These are phyloP conservation scores for Carallia pectinifolia DNA, from an alignment of 345 rosid genomes.

Conservation along the genomic window DNA sequence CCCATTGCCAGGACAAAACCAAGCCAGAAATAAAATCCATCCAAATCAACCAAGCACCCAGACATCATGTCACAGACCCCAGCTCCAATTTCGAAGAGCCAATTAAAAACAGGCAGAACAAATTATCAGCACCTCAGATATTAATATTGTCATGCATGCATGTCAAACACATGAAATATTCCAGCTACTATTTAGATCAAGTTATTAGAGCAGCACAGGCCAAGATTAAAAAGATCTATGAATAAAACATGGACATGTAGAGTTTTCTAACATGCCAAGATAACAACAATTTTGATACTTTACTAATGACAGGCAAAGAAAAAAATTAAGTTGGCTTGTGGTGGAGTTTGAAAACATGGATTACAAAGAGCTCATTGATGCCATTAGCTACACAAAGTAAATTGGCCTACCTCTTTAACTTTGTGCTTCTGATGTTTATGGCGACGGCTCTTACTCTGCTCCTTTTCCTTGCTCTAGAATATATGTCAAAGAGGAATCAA, in stretches of 20 bases:
- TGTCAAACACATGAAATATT: conserved; percentile 7
- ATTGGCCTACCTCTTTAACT: conserved; percentile 65
- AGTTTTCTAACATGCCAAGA: neutral
- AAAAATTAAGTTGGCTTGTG: neutral
- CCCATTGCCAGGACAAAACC: conserved; percentile 70
- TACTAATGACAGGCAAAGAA: neutral
- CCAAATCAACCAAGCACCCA: conserved; percentile 58
- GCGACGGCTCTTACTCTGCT: conserved; percentile 59
- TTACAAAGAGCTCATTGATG: neutral
- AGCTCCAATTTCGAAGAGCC: conserved; percentile 99
- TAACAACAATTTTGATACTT: neutral
- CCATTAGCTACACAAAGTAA: conserved; percentile 6
- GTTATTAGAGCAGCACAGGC: too few species aligned
- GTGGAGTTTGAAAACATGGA: too few species aligned
- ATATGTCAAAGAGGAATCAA: conserved; percentile 6
- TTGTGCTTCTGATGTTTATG: conserved; percentile 71
- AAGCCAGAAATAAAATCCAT: conserved; percentile 52
- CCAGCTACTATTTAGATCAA: neutral
- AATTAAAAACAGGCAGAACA: conserved; percentile 63
- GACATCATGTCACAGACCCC: conserved; percentile 68
- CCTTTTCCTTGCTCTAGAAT: conserved; percentile 68
- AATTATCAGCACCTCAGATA: conserved; percentile 59
- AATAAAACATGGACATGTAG: neutral
- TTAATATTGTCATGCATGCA: conserved; percentile 8
- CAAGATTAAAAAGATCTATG: neutral